Evolutionary conservation across 208 protist genomes (phyloP).

Genomic region (Trypanosoma grayi): DNA sequence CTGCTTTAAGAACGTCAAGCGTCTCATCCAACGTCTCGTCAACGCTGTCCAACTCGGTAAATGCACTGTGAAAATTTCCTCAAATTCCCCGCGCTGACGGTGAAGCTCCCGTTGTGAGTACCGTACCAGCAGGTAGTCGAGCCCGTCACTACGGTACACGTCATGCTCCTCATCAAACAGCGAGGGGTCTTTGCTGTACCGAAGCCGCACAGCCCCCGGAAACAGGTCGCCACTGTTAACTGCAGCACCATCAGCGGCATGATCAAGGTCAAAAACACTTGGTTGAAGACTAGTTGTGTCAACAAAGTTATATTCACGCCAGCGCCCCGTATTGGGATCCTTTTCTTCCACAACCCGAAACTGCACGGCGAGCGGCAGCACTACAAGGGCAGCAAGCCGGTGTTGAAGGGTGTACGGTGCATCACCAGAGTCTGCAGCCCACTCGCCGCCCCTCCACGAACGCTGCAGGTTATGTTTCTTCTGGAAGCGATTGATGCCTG

Average conservation of each 20-base stretch:
- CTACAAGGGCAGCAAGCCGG: slow-evolving; percentile 9
- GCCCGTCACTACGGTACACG: slow-evolving; percentile 29
- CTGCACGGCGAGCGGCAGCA: slow-evolving; percentile 9
- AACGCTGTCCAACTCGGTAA: neutral
- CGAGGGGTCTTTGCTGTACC: slow-evolving; percentile 38
- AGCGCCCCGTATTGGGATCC: neutral
- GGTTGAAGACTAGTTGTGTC: neutral
- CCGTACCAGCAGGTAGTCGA: slow-evolving; percentile 48
- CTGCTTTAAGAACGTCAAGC: neutral
- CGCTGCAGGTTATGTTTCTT: slow-evolving; percentile 19
- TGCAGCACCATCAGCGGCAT: neutral
- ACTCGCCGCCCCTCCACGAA: neutral
- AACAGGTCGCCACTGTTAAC: neutral
- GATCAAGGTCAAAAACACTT: neutral
- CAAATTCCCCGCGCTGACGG: slow-evolving; percentile 25
- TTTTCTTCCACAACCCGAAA: neutral
- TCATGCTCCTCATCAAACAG: slow-evolving; percentile 29
- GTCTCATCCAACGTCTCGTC: slow-evolving; percentile 5
- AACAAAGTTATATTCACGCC: slow-evolving; percentile 2
- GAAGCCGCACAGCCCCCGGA: slow-evolving; percentile 7
- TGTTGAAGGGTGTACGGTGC: slow-evolving; percentile 6
- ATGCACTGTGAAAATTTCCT: slow-evolving; percentile 30
- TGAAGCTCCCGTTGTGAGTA: slow-evolving; percentile 39
- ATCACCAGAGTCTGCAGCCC: neutral
- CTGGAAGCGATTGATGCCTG: slow-evolving; percentile 50